Base-by-base conservation (phyloP, 1,139 yeast species). In the Hansenula anomala region DNA sequence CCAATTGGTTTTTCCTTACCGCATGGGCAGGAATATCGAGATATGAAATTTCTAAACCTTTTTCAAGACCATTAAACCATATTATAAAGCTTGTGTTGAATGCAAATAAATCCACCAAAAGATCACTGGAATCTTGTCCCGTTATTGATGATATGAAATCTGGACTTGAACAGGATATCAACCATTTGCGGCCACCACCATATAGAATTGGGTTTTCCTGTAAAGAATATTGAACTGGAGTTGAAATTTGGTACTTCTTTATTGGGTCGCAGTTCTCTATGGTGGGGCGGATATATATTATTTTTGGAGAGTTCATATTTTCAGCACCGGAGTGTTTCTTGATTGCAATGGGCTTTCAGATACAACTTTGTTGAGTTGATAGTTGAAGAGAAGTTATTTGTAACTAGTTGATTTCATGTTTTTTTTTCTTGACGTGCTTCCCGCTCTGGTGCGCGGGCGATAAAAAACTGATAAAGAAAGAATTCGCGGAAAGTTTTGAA, bases 111-210 rank as follows among this genome's bases (percentile, higher is more conserved):
- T 66, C 71, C 6, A 62, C 60, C 23, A 32, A 24, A 3, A 11
- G 9, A 7, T 49, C 46, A 11, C 49, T 42, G 40, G 13, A 23
- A 9, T 6, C 9, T 28, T 12, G 41, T n/a, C n/a, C n/a, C n/a
- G n/a, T 41, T 11, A 43, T 43, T 8, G 43, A 39, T 11, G 7
- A 8, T 8, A 48, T 29, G 5, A 40, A 40, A 4, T 42, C 35
- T 2, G 37, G 23, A 30, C 41, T 42, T 13, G 45, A 30, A 20
- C 40, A 38, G 19, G 33, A 29, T 13, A 54, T 23, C 5, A 36
- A 13, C 54, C 54, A 55, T 22, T 63, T 58, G 28, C 71, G 49
- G 1, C 71, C 71, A 7, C 71, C 72, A 6, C 69, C 71, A 36
- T 59, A 60, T 14, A 67, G 45, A 1, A 66, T 48, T 1, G 66